Conservation (phyloP, 495 filamentous ascomycete species). For the Thermothielavioides terrestris region DNA sequence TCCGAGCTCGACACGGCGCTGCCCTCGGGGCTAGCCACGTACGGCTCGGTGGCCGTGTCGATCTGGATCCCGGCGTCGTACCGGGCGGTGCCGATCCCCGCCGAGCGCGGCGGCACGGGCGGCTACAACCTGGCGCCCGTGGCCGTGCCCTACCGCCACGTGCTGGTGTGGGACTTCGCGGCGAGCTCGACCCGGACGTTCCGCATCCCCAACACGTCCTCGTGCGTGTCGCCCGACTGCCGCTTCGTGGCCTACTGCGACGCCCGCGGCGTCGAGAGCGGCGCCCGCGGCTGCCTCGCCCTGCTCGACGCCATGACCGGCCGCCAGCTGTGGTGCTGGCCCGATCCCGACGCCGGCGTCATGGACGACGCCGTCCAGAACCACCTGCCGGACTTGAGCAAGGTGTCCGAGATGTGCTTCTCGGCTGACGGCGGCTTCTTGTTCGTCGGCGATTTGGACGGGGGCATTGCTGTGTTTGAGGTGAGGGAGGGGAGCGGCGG, state of each 20-base stretch:
- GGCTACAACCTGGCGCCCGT: slow-evolving; percentile 26
- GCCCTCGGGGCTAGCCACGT: slow-evolving; percentile 23
- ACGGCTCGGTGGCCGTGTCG: slow-evolving; percentile 27
- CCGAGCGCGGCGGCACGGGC: slow-evolving; percentile 11
- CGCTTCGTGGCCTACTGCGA: slow-evolving; percentile 29
- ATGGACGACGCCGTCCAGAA: slow-evolving; percentile 17
- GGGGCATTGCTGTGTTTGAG: slow-evolving; percentile 24
- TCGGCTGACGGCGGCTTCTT: slow-evolving; percentile 27
- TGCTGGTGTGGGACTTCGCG: slow-evolving; percentile 30
- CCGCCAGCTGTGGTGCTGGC: slow-evolving; percentile 28
- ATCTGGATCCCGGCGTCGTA: slow-evolving; percentile 32
- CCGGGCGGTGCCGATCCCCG: slow-evolving; percentile 25
- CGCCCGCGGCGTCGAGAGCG: slow-evolving; percentile 18
- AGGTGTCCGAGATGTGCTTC: slow-evolving; percentile 26
- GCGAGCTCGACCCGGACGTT: slow-evolving; percentile 26
- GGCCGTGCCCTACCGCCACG: slow-evolving; percentile 22
- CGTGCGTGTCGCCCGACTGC: slow-evolving; percentile 29
- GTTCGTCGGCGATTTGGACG: slow-evolving; percentile 24
- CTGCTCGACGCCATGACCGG: slow-evolving; percentile 29
- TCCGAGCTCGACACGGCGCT: slow-evolving; percentile 29
- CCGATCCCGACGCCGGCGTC: slow-evolving; percentile 21
- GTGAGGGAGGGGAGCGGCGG: slow-evolving; percentile 17
- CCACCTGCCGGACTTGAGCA: slow-evolving; percentile 17
- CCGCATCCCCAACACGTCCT: slow-evolving; percentile 27
- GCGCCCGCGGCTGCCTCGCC: slow-evolving; percentile 23